phyloP scores from a whole-genome alignment of 1,139 yeast species.

The Blastobotrys persicus region DNA sequence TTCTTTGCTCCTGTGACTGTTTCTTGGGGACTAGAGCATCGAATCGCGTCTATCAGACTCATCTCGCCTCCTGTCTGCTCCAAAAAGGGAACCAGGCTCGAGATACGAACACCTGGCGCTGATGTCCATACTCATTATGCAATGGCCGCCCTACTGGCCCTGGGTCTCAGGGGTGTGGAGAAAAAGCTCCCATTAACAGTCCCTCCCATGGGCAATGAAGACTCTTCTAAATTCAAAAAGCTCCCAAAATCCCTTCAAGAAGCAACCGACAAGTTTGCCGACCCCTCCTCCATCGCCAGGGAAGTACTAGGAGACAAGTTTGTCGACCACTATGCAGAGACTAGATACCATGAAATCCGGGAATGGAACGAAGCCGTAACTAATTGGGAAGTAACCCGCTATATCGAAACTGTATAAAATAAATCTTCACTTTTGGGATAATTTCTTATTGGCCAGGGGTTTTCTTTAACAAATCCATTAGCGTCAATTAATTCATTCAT shows the following conservation, averaged over 20 bases:
- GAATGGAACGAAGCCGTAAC: conserved; percentile 39
- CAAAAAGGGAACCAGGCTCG: conserved; percentile 36
- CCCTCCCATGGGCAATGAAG: conserved; percentile 35
- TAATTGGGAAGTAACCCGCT: conserved; percentile 39
- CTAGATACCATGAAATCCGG: conserved; percentile 35
- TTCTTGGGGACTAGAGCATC: conserved; percentile 41
- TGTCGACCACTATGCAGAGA: conserved; percentile 39
- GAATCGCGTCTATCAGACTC: conserved; percentile 39
- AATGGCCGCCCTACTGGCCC: conserved; percentile 37
- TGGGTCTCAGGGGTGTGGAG: conserved; percentile 37
- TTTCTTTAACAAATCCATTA: no score
- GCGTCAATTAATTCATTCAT: background rate
- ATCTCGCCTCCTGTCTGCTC: conserved; percentile 35
- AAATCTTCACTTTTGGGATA: no score
- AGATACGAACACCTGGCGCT: conserved; percentile 42
- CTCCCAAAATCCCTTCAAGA: conserved; percentile 34
- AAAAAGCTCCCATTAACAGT: conserved; percentile 29
- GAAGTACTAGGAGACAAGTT: conserved; percentile 38
- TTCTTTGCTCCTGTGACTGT: conserved; percentile 43
- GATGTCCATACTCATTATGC: conserved; percentile 40
- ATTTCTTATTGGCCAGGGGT: no score
- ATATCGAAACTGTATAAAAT: conserved; percentile 37
- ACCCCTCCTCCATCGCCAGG: conserved; percentile 33
- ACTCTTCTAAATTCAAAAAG: conserved; percentile 23
- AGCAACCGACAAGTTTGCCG: conserved; percentile 34